Conservation (phyloP, 345 rosid species). For the Lepidium didymum region DNA sequence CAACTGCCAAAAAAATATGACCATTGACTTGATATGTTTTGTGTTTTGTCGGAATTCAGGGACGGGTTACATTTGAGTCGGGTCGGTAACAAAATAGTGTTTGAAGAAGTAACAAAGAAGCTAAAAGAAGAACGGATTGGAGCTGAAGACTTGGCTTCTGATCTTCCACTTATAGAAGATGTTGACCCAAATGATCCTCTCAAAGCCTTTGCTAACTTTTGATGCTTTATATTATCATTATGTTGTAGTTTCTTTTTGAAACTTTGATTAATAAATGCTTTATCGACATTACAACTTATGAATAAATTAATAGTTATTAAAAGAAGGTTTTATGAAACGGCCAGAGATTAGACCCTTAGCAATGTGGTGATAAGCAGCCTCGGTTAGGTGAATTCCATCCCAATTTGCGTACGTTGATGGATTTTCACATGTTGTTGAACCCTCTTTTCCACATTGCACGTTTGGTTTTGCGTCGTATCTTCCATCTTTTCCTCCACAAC, state of each 20-base stretch:
- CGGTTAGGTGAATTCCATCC: constrained; percentile 75
- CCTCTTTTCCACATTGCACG: constrained; percentile 44
- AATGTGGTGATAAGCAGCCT: constrained; percentile 51
- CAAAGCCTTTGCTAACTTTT: constrained; percentile 38
- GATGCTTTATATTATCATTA: constrained; percentile 4
- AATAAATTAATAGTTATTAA: neutral
- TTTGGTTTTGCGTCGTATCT: constrained; percentile 48
- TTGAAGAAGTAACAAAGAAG: constrained; percentile 56
- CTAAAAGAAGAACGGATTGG: constrained; percentile 47
- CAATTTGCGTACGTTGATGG: constrained; percentile 49
- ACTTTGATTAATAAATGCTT: neutral
- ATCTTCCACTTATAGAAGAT: constrained; percentile 53
- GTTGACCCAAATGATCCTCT: constrained; percentile 62
- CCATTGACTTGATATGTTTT: neutral
- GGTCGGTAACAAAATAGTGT: constrained; percentile 59
- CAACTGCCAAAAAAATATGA: too few relatives aligned
- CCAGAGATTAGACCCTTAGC: constrained; percentile 40
- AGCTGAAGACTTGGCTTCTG: constrained; percentile 44
- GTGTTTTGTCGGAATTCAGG: constrained; percentile 27
- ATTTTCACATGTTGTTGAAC: constrained; percentile 41
- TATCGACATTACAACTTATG: neutral
- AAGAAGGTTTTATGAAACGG: constrained; percentile 24
- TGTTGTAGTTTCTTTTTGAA: neutral
- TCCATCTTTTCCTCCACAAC: constrained; percentile 63
- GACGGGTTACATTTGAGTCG: constrained; percentile 72